Percentiles rank a stretch among this genome's conserved stretches.
These are phyloP conservation scores for Rhynchosporium agropyri DNA, from an alignment of 2,329 filamentous ascomycete genomes.

Conservation along the genomic window DNA sequence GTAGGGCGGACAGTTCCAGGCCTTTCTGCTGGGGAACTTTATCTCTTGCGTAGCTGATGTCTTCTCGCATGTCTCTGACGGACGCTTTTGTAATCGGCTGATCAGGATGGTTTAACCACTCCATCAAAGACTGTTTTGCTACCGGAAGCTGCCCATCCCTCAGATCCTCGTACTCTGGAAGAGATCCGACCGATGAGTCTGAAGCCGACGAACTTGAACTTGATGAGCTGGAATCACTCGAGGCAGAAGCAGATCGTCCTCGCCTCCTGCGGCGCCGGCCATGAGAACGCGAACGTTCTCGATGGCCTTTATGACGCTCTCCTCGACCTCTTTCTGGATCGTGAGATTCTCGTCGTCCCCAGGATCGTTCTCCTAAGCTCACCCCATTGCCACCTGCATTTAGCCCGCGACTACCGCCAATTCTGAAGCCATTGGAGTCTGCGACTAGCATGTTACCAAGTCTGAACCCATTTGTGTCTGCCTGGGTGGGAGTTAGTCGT, in stretches of 20 bases:
- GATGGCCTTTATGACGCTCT: constrained; percentile 27
- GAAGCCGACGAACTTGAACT: constrained; percentile 43
- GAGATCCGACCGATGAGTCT: constrained; percentile 52
- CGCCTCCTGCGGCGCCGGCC: constrained; percentile 21
- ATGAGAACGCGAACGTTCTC: constrained; percentile 22
- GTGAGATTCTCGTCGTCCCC: constrained; percentile 25
- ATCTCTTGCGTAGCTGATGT: constrained; percentile 49
- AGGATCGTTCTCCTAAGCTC: constrained; percentile 30
- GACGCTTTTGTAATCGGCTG: constrained; percentile 52
- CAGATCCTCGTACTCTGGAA: constrained; percentile 57
- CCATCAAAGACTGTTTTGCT: constrained; percentile 48
- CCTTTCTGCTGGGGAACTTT: constrained; percentile 18
- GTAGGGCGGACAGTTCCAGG: constrained; percentile 45
- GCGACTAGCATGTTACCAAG: constrained; percentile 41
- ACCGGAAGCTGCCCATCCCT: constrained; percentile 52
- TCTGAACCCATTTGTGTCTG: constrained; percentile 24
- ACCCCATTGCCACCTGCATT: constrained; percentile 32
- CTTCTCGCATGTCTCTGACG: constrained; percentile 47
- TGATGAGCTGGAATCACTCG: constrained; percentile 41
- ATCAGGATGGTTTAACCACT: constrained; percentile 55
- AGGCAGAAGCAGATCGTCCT: constrained; percentile 28
- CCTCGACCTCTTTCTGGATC: constrained; percentile 21
- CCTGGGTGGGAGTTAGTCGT: constrained; percentile 4
- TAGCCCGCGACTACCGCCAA: constrained; percentile 34
- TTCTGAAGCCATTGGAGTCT: constrained; percentile 46